Conservation (phyloP, 2,329 filamentous ascomycete species). For the Ophiostoma pallidulum region DNA sequence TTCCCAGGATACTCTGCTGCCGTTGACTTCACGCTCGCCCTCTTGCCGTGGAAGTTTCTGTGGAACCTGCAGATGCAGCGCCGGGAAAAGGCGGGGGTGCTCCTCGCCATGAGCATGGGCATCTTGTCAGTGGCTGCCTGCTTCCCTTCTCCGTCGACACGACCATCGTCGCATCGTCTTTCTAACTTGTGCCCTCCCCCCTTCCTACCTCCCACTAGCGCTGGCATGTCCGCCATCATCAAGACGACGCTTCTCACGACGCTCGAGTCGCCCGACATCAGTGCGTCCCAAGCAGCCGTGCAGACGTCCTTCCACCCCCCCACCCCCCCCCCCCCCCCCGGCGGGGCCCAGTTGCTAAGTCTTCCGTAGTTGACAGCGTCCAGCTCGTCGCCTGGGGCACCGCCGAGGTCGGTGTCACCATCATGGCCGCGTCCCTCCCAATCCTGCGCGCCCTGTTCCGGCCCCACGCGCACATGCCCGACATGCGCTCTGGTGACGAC, state of each 20-base stretch:
- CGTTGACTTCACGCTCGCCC: conserved; percentile 21
- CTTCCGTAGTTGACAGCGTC: conserved; percentile 10
- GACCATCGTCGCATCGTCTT: too few species aligned
- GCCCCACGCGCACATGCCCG: neutral
- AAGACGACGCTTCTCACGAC: conserved; percentile 8
- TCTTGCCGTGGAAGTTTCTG: conserved; percentile 24
- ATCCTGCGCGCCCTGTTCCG: conserved; percentile 23
- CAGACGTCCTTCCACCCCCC: too few species aligned
- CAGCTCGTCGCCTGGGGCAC: conserved; percentile 22
- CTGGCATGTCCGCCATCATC: conserved; percentile 6
- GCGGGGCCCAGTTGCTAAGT: neutral
- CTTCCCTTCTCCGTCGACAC: too few species aligned
- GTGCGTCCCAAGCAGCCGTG: too few species aligned
- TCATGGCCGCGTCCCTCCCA: conserved; percentile 26
- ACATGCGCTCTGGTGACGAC: neutral
- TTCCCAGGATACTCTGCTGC: conserved; percentile 19
- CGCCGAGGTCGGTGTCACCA: conserved; percentile 26
- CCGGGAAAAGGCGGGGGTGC: conserved; percentile 23
- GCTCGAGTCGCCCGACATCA: conserved; percentile 9
- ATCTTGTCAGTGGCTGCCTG: conserved; percentile 17
- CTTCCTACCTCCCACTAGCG: too few species aligned
- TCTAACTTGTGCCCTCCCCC: too few species aligned
- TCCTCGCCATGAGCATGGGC: conserved; percentile 25
- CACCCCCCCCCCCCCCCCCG: neutral
- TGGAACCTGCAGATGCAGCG: conserved; percentile 23